phyloP scores from a whole-genome alignment of 768 basidiomycete species.

The Phanerochaete sordida region DNA sequence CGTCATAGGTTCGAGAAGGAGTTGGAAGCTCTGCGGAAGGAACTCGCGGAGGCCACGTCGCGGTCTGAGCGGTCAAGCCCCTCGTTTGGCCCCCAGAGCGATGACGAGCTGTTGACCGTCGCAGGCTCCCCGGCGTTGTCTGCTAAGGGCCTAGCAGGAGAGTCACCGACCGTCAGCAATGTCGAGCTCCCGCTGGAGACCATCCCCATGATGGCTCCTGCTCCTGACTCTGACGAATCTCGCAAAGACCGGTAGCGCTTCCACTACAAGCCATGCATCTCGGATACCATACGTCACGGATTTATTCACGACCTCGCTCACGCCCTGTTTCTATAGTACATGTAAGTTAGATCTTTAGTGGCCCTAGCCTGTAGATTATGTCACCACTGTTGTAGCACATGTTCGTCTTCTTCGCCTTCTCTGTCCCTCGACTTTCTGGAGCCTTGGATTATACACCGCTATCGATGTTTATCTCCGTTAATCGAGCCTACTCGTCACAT shows the following conservation, averaged over 20 bases:
- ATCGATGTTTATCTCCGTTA: background rate
- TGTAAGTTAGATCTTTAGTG: slow-evolving; percentile 2
- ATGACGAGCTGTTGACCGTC: slow-evolving; percentile 40
- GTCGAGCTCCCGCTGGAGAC: slow-evolving; percentile 16
- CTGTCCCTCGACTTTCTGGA: no score
- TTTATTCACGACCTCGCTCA: background rate
- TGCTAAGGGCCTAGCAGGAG: slow-evolving; percentile 21
- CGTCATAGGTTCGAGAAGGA: slow-evolving; percentile 81
- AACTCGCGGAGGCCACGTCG: slow-evolving; percentile 68
- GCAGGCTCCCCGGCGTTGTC: slow-evolving; percentile 32
- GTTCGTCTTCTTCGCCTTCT: background rate
- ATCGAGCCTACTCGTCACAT: background rate
- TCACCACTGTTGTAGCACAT: background rate
- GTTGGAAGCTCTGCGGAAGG: slow-evolving; percentile 85
- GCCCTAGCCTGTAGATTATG: slow-evolving; percentile 2
- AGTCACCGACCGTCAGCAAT: slow-evolving; percentile 14
- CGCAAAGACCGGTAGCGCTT: slow-evolving; percentile 4
- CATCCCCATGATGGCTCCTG: background rate
- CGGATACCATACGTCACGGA: background rate
- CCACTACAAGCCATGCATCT: background rate
- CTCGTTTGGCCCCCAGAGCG: slow-evolving; percentile 29
- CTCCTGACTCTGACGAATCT: background rate
- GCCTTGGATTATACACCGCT: background rate
- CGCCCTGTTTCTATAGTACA: slow-evolving; percentile 33
- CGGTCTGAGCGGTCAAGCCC: slow-evolving; percentile 57